Evolutionary conservation across 2,329 filamentous ascomycete genomes (phyloP), one percentile per base, ranked within the genome.

Genomic region (Penicillium sp.): DNA sequence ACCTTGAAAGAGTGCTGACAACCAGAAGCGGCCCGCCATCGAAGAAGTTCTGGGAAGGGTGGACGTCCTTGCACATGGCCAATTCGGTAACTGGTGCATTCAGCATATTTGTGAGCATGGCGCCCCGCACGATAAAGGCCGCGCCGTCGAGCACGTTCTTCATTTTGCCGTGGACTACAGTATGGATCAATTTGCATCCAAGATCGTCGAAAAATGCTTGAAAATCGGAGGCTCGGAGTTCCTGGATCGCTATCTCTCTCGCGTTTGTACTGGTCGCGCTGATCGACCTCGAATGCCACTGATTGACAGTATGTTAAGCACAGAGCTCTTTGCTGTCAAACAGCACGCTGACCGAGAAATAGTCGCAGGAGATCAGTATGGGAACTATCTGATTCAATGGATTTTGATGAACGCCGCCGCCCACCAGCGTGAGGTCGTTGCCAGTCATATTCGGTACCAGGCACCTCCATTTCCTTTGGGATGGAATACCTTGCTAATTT

Each of bases 71-170:
- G 89, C 94, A 53, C 92, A 96, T 70, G 94, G 94, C 24, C 94
- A 99, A 70, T 99, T 99, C 69, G 94, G 94, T 50, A 99, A 99
- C 71, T 99, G 94, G 94, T 99, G 94, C 76, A 97, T 99, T 65
- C 94, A 99, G 75, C 94, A 99, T 74, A 91, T 99, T 64, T 99
- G 94, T 74, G 94, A 99, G 73, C 94, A 99, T 69, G 92, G 95
- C 45, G 88, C 88, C 51, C 88, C 92, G 28, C 86, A 87, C 36
- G 95, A 99, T 73, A 92, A 92, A 64, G 92, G 88, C 73, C 88
- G 92, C 61, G 94, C 95, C 40, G 87, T 96, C 65, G 92, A 99
- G 62, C 92, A 97, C 71, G 92, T 99, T 66, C 88, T 99, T 61
- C 87, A 87, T 57, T 95, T 90, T 73, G 90, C 92, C 28, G 89